Evolutionary conservation across 495 filamentous ascomycete species (phyloP), one percentile per base, ranked within the genome.

Genomic region (Astrothelium subdiscretum): DNA sequence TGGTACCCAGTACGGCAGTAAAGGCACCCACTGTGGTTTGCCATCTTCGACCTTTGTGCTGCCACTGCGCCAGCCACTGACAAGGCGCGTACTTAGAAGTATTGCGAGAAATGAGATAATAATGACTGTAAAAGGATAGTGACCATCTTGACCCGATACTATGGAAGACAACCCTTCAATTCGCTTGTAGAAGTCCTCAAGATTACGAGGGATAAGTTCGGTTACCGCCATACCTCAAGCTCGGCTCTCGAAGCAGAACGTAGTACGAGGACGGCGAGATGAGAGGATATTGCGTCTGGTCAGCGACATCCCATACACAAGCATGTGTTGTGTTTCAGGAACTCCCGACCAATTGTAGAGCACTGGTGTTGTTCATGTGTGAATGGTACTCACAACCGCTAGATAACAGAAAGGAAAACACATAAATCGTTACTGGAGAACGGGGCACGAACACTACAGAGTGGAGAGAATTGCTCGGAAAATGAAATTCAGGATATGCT

Each of bases 1-100:
- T 13, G 83, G 83, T 8, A 85, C 60, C 81, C 81, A 87, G 71
- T 86, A 87, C 13, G 84, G 82, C 11, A 77, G 59, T 35, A 72
- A 65, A 64, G 73, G 74, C 44, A 81, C 74, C 57, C 60, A 69
- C 63, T 68, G 63, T 51, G 63, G 38, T 59, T 61, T 60, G 31
- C 62, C 64, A 32, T 66, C 32, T 44, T 58, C 57, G 4, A 31
- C 54, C 24, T 12, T 31, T 32, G 31, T n/a, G 5, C 48, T 58
- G 3, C 57, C 42, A 27, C 38, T 13, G 11, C 22, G 20, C 13
- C 40, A 62, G 22, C 64, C 68, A 42, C 65, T 65, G 12, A 72
- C 6, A 22, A 66, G 29, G 27, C 70, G 59, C 20, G 70, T 72
- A n/a, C 59, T 40, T 12, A 72, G 38, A n/a, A 43, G 20, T 32